Evolutionary conservation across 371 early-diverging fungal species (phyloP).

Genomic region (Mortierella sp.): DNA sequence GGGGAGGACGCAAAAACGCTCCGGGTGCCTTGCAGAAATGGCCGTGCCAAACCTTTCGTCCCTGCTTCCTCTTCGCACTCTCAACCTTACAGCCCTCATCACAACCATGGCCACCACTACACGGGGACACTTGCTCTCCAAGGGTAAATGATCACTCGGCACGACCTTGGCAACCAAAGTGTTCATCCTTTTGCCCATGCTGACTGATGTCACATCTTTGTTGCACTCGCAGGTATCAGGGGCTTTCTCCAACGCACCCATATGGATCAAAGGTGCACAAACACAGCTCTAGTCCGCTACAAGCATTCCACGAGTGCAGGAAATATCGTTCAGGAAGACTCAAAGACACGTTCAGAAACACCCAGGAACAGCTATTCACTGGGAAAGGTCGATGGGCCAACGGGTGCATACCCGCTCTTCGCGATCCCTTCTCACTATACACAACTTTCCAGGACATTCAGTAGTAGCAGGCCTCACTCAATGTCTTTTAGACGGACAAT

Average conservation of each 20-base stretch:
- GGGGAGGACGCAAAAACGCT: too few species aligned
- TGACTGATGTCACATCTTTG: not conserved
- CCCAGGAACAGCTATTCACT: constrained; percentile 6
- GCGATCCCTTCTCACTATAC: constrained; percentile 34
- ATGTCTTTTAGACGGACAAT: constrained; percentile 28
- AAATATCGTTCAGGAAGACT: constrained; percentile 24
- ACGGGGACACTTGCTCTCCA: constrained; percentile 12
- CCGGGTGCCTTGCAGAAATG: too few species aligned
- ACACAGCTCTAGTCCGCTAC: constrained; percentile 12
- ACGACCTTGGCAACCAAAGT: not conserved
- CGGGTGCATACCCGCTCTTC: constrained; percentile 16
- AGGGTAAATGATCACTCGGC: constrained; percentile 1
- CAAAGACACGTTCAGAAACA: constrained; percentile 4
- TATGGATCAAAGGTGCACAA: constrained; percentile 20
- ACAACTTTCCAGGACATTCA: constrained; percentile 19
- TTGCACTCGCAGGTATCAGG: constrained; percentile 9
- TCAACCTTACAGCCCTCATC: not conserved
- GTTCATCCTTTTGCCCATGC: not conserved
- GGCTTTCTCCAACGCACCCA: constrained; percentile 16
- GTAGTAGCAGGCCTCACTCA: constrained; percentile 9
- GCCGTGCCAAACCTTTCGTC: not conserved
- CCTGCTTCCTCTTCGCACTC: not conserved
- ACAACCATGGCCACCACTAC: constrained; percentile 17
- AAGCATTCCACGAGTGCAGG: constrained; percentile 19
- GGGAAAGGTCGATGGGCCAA: not conserved